Evolutionary conservation across 2,329 filamentous ascomycete genomes (phyloP), one percentile per base, ranked within the genome.

Genomic region (Camillea tinctor): DNA sequence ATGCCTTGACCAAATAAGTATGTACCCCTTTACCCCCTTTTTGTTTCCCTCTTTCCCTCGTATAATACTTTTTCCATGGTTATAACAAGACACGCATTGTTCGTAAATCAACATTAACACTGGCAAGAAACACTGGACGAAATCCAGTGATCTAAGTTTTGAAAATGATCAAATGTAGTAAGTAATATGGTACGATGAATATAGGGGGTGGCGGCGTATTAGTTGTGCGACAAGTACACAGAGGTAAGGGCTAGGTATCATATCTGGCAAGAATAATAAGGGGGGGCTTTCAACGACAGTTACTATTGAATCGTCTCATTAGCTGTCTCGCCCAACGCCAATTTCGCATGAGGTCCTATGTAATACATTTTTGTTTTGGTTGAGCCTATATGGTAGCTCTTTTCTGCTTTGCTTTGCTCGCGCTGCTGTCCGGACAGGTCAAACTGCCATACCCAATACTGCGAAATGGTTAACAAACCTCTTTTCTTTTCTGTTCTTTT

Each of bases 401-500:
- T 53, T 9, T 23, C 23, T 30, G 21, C 23, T 17, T 24, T 7
- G 30, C 4, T 51, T n/a, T n/a, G n/a, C n/a, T n/a, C n/a, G 50
- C 19, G 19, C 7, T 19, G 53, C 49, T 44, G 13, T 44, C 36
- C 13, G 36, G 36, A 15, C 36, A 15, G 36, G 6, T 44, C 36
- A 44, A 44, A 44, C n/a, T 55, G 50, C 40, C 40, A 50, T 59
- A 60, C 52, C 55, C 56, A 63, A 61, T 21, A 30, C 48, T 59
- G 51, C 57, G 58, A 53, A 54, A n/a, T 49, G 54, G 20, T 19
- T 23, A 24, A 48, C 49, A 23, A 52, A 9, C 26, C 51, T 19
- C 44, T 55, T 59, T 44, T 19, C 44, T 56, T 60, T 23, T 50
- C 44, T 56, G 59, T 23, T 50, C 51, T 57, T 56, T 77, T 87